A percentile compares a stretch with the other conserved stretches of the same genome.
These are phyloP conservation scores for Acanthamoeba castellanii DNA, from an alignment of 208 protist genomes.

Conservation along the genomic window DNA sequence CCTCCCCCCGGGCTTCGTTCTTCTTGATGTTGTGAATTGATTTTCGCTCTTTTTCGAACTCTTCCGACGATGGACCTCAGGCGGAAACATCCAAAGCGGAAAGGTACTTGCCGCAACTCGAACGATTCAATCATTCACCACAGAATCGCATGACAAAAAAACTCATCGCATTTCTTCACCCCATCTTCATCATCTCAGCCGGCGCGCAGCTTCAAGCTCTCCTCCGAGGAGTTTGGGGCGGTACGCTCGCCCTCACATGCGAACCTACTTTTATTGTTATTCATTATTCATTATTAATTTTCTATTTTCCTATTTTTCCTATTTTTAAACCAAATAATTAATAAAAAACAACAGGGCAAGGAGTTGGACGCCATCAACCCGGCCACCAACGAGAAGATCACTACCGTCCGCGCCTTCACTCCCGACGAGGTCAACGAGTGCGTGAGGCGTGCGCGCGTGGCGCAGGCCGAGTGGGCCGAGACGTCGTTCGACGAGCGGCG, in stretches of 20 bases:
- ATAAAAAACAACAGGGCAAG: too few relatives aligned
- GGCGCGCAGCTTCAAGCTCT: not conserved
- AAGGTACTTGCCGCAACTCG: too few relatives aligned
- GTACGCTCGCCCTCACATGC: not conserved
- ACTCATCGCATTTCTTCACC: not conserved
- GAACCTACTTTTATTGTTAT: not conserved
- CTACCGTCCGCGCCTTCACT: not conserved
- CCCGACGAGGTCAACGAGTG: constrained; percentile 83
- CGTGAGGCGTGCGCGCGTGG: constrained; percentile 89
- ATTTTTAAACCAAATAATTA: too few relatives aligned
- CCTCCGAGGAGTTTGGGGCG: not conserved
- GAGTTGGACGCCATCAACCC: not conserved
- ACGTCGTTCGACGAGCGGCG: constrained; percentile 93
- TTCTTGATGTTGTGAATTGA: not conserved
- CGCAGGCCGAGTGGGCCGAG: constrained; percentile 92
- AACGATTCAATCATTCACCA: too few relatives aligned
- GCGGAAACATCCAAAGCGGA: not conserved
- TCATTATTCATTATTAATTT: too few relatives aligned
- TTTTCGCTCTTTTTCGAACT: not conserved
- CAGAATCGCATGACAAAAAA: too few relatives aligned
- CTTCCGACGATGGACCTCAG: too few relatives aligned
- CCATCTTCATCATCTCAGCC: not conserved
- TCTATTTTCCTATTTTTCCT: not conserved
- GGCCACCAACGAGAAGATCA: not conserved
- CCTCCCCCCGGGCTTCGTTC: not conserved